A percentile compares a stretch with the other conserved stretches of the same genome.
These are phyloP conservation scores for Sphaerobolus stellatus DNA, from an alignment of 1,284 basidiomycete genomes.

Conservation along the genomic window DNA sequence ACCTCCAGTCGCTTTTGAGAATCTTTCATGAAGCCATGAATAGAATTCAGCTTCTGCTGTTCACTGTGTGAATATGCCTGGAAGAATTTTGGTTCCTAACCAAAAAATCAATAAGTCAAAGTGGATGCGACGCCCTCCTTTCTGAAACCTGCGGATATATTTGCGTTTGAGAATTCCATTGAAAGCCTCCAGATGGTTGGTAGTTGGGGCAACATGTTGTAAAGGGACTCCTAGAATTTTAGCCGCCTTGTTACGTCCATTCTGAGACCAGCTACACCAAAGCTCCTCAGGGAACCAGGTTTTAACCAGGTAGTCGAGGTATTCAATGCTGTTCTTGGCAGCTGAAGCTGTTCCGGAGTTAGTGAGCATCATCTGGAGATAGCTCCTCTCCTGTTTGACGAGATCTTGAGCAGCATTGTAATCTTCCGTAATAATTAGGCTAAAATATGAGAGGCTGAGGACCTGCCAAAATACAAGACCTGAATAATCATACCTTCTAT, in stretches of 20 bases:
- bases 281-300: constrained; percentile 22
- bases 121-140: constrained; percentile 27
- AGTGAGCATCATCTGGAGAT: not conserved
- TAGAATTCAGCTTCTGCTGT: not conserved
- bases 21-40: not conserved
- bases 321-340: not conserved
- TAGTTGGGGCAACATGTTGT: constrained; percentile 35
- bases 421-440: constrained; percentile 1
- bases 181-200: constrained; percentile 43
- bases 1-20: not conserved
- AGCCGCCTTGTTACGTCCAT: constrained; percentile 25
- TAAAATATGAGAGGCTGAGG: not conserved
- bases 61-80: constrained; percentile 22
- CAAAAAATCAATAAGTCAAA: constrained; percentile 31
- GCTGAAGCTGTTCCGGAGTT: constrained; percentile 20
- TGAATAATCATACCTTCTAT: not conserved
- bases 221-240: constrained; percentile 21
- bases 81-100: constrained; percentile 27
- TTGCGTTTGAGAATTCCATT: constrained; percentile 36
- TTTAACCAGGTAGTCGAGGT: constrained; percentile 18
- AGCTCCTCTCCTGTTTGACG: constrained; percentile 3
- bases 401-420: constrained; percentile 4
- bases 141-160: constrained; percentile 27
- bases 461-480: not conserved
- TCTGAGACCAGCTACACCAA: constrained; percentile 32